Evolutionary conservation across 2,329 filamentous ascomycete species (phyloP).

Genomic region (Blastomyces parvus): DNA sequence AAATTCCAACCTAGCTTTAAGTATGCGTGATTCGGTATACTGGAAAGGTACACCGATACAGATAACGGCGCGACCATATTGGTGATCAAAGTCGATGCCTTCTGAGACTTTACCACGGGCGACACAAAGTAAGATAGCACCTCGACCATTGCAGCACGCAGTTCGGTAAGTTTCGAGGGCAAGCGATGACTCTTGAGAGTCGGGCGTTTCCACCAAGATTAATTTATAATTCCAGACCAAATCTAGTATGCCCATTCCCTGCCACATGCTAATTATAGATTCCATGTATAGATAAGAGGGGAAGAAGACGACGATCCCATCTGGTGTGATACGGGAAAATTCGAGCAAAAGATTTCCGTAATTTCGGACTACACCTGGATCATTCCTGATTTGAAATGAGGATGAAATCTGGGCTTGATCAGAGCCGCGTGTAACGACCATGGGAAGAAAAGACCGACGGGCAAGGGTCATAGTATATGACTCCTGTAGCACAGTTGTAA

Average conservation of each 20-base stretch:
- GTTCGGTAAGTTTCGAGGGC: conserved; percentile 95
- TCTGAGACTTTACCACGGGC: conserved; percentile 95
- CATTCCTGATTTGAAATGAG: conserved; percentile 89
- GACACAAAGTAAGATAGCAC: conserved; percentile 86
- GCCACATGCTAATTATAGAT: conserved; percentile 98
- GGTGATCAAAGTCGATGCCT: conserved; percentile 98
- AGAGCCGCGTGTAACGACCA: conserved; percentile 92
- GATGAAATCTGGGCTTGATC: conserved; percentile 91
- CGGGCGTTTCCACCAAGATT: conserved; percentile 93
- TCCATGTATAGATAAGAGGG: conserved; percentile 99
- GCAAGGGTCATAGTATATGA: conserved; percentile 97
- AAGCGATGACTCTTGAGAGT: conserved; percentile 91
- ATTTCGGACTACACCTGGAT: conserved; percentile 92
- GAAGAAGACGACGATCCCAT: conserved; percentile 98
- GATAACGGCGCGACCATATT: conserved; percentile 89
- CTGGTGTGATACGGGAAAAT: conserved; percentile 90
- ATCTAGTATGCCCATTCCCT: conserved; percentile 95
- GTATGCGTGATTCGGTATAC: conserved; percentile 93
- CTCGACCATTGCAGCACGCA: conserved; percentile 92
- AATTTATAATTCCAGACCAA: conserved; percentile 99
- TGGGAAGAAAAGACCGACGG: conserved; percentile 86
- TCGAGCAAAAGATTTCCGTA: conserved; percentile 90
- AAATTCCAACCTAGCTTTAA: conserved; percentile 92
- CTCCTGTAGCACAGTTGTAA: conserved; percentile 84
- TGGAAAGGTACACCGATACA: conserved; percentile 98